phyloP scores from a whole-genome alignment of 2,329 filamentous ascomycete species.

The Beauveria pseudobassiana region DNA sequence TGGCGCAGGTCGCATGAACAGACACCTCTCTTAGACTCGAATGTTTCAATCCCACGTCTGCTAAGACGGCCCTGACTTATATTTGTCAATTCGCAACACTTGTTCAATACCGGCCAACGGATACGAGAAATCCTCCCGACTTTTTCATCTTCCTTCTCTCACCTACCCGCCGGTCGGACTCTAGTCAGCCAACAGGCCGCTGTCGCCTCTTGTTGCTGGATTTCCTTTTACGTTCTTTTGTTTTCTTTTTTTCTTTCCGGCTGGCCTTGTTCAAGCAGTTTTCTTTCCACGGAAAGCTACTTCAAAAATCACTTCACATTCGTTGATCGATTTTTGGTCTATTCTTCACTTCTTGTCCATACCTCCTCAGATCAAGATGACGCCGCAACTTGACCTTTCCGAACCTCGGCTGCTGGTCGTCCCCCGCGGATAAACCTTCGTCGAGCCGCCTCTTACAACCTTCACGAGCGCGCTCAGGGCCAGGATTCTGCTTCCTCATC shows the following conservation, averaged over 20 bases:
- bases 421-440: conserved; percentile 53
- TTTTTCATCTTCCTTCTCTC: conserved; percentile 13
- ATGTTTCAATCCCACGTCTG: conserved; percentile 1
- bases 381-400: conserved; percentile 38
- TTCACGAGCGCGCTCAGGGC: conserved; percentile 39
- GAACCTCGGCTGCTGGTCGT: conserved; percentile 43
- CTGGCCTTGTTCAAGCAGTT: not conserved
- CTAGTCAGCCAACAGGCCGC: not conserved
- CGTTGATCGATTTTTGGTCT: conserved; percentile 7
- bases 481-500: conserved; percentile 45
- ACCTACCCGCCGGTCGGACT: not conserved
- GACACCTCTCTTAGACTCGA: not conserved
- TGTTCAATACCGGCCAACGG: not conserved
- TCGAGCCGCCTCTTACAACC: conserved; percentile 48
- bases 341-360: conserved; percentile 16
- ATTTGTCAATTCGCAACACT: not conserved
- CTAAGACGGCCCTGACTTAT: not conserved
- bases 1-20: not conserved
- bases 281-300: not conserved
- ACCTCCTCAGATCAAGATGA: conserved; percentile 28
- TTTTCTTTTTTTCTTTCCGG: not conserved
- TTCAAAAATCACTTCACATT: not conserved
- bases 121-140: conserved; percentile 8
- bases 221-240: conserved; percentile 14
- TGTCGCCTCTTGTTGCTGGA: conserved; percentile 18